Conservation (phyloP, 2,329 filamentous ascomycete species). For the Penicillium sp. region DNA sequence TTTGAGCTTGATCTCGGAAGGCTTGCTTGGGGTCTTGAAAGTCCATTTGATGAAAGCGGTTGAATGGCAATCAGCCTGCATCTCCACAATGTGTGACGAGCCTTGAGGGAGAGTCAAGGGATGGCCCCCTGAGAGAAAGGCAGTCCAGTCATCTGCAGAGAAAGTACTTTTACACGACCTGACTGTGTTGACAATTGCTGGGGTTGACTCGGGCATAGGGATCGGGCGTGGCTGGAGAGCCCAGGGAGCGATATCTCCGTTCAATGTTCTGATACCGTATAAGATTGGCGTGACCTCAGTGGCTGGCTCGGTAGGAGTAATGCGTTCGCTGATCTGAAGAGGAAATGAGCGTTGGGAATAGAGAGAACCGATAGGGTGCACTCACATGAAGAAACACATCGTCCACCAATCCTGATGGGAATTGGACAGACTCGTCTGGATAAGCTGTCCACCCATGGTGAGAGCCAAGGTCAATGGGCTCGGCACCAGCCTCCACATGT, state of each 20-base stretch:
- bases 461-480: conserved; percentile 18
- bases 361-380: background rate
- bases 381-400: conserved; percentile 48
- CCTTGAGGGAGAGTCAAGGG: conserved; percentile 9
- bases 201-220: conserved; percentile 37
- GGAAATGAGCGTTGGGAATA: background rate
- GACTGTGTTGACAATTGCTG: conserved; percentile 22
- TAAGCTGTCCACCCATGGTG: conserved; percentile 20
- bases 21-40: conserved; percentile 16
- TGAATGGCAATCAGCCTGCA: conserved; percentile 29
- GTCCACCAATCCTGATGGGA: conserved; percentile 34
- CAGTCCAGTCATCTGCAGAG: conserved; percentile 10
- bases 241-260: conserved; percentile 47
- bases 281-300: conserved; percentile 17
- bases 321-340: conserved; percentile 28
- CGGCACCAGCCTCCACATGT: conserved; percentile 12
- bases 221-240: conserved; percentile 40
- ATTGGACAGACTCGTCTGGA: conserved; percentile 23
- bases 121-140: conserved; percentile 1
- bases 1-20: conserved; percentile 25
- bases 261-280: conserved; percentile 38
- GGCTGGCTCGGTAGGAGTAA: conserved; percentile 1
- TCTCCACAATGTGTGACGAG: conserved; percentile 23
- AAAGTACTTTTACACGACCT: conserved; percentile 24
- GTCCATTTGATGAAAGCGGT: conserved; percentile 29